These are phyloP conservation scores for Pilasporangium apinafurcum DNA, from an alignment of 352 stramenopile genomes.

Conservation along the genomic window DNA sequence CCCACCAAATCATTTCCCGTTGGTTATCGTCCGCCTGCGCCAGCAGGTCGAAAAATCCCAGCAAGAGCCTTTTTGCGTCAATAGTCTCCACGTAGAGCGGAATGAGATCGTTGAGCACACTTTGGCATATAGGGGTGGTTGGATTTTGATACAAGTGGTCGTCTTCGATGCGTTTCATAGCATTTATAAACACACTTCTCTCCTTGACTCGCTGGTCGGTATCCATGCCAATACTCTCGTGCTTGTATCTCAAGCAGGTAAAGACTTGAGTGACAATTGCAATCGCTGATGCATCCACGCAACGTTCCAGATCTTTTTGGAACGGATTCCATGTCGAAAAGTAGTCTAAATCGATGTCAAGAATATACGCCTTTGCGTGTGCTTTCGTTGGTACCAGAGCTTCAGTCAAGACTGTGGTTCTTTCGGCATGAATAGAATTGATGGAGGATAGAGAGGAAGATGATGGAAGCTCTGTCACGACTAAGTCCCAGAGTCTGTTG, in stretches of 20 bases:
- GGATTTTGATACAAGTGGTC: constrained; percentile 4
- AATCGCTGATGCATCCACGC: constrained; percentile 12
- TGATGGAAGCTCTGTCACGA: constrained; percentile 18
- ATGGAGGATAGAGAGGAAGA: background rate
- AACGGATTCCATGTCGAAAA: constrained; percentile 88
- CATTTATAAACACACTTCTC: constrained; percentile 18
- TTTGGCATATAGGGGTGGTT: background rate
- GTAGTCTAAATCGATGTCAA: constrained; percentile 89
- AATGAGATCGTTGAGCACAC: constrained; percentile 5
- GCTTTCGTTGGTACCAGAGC: constrained; percentile 11
- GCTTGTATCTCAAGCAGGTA: constrained; percentile 27
- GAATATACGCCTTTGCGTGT: constrained; percentile 36
- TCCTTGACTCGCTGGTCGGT: constrained; percentile 16
- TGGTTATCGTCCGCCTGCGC: constrained; percentile 12
- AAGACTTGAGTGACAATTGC: constrained; percentile 31
- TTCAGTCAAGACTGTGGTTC: constrained; percentile 2
- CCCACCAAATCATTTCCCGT: constrained; percentile 31
- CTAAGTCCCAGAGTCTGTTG: constrained; percentile 31
- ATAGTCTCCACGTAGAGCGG: constrained; percentile 21
- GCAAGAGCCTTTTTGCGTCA: constrained; percentile 10
- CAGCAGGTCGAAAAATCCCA: constrained; percentile 14
- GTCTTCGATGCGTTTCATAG: constrained; percentile 26
- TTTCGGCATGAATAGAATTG: background rate
- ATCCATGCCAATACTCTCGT: constrained; percentile 11
- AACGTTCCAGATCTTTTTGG: constrained; percentile 43